Conservation (phyloP, 768 basidiomycete species). For the Boletus reticulatus region DNA sequence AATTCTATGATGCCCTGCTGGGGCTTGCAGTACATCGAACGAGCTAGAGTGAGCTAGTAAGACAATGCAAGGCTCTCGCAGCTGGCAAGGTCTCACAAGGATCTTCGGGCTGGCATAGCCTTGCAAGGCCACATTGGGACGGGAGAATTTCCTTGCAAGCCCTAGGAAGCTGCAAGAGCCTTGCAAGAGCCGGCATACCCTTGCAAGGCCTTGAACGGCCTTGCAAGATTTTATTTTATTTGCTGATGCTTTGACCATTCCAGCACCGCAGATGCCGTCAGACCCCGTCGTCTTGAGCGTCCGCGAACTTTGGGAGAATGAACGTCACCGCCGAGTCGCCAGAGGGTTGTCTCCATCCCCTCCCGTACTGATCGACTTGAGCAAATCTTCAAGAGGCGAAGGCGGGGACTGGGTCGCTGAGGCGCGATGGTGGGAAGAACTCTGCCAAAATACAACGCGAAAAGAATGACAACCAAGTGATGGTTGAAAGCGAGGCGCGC, state of each 20-base stretch:
- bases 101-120: too few species aligned
- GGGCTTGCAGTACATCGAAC: too few species aligned
- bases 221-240: too few species aligned
- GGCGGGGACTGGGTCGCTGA: constrained; percentile 71
- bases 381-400: constrained; percentile 54
- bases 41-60: too few species aligned
- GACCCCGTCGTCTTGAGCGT: constrained; percentile 86
- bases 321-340: constrained; percentile 67
- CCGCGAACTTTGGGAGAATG: constrained; percentile 95
- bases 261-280: constrained; percentile 45
- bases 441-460: constrained; percentile 60
- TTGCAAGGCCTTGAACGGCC: too few species aligned
- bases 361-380: constrained; percentile 66
- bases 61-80: too few species aligned
- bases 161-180: too few species aligned
- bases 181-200: too few species aligned
- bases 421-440: constrained; percentile 71
- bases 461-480: constrained; percentile 41
- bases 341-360: constrained; percentile 74
- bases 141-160: too few species aligned
- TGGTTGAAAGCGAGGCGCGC: constrained; percentile 23
- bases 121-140: too few species aligned
- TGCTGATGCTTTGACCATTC: constrained; percentile 61
- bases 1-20: too few species aligned
- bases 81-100: too few species aligned